Conservation (phyloP, 345 rosid species). For the Cardamine resedifolia region DNA sequence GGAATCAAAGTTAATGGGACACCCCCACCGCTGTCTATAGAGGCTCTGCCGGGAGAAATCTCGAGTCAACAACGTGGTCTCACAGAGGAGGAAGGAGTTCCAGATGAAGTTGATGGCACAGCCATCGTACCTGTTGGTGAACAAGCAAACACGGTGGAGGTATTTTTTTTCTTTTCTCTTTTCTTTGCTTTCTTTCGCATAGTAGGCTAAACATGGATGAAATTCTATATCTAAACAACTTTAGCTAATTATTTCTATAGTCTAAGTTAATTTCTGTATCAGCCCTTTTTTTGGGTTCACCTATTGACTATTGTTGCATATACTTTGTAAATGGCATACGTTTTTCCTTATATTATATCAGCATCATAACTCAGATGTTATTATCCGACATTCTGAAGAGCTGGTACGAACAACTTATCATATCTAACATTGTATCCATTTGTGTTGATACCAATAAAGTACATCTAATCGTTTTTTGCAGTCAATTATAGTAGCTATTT, state of each 20-base stretch:
- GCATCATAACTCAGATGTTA: conserved; percentile 5
- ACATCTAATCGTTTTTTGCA: not conserved
- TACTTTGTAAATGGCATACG: not conserved
- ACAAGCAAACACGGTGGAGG: conserved; percentile 71
- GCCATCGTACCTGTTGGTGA: conserved; percentile 86
- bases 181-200: conserved; percentile 9
- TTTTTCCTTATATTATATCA: not conserved
- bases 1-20: conserved; percentile 31
- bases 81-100: conserved; percentile 50
- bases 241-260: not conserved
- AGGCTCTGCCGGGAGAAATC: conserved; percentile 65
- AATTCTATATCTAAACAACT: not conserved
- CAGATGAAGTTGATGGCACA: conserved; percentile 55
- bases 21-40: conserved; percentile 62
- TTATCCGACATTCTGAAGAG: not conserved
- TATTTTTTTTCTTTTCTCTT: conserved; percentile 22
- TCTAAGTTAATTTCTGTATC: not conserved
- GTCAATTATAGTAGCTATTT: not conserved
- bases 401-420: not conserved
- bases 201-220: conserved; percentile 3
- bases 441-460: not conserved
- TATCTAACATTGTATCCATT: not conserved
- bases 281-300: not conserved
- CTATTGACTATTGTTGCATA: not conserved
- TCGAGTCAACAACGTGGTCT: conserved; percentile 49